phyloP scores from a whole-genome alignment of 495 filamentous ascomycete genomes.

The Entonaema liquescens region DNA sequence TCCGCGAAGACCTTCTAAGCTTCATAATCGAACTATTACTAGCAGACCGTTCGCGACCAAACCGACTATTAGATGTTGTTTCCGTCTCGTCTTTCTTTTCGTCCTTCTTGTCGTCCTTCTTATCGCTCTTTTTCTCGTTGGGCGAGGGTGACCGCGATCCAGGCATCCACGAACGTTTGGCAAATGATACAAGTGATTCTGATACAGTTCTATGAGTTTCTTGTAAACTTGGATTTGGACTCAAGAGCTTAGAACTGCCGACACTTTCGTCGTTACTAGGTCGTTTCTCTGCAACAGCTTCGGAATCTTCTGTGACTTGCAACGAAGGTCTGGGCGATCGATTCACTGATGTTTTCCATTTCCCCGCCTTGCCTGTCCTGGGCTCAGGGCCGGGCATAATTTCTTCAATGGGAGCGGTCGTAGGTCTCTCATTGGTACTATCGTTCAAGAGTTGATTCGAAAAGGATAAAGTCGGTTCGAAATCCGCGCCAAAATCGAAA shows the following conservation, averaged over 20 bases:
- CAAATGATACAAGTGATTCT: constrained; percentile 71
- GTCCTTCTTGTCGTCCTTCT: constrained; percentile 37
- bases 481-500: constrained; percentile 53
- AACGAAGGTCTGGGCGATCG: constrained; percentile 53
- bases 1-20: constrained; percentile 40
- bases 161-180: constrained; percentile 72
- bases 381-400: constrained; percentile 32
- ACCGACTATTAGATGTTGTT: constrained; percentile 19
- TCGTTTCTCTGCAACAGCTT: constrained; percentile 33
- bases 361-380: constrained; percentile 44
- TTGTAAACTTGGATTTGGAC: constrained; percentile 27
- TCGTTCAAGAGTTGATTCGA: constrained; percentile 32
- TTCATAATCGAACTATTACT: constrained; percentile 47
- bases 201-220: constrained; percentile 59
- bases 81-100: constrained; percentile 27
- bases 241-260: constrained; percentile 12
- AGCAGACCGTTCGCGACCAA: constrained; percentile 36
- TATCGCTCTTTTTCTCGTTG: constrained; percentile 42
- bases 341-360: constrained; percentile 52
- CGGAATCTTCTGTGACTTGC: constrained; percentile 37
- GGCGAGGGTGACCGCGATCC: constrained; percentile 71
- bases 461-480: constrained; percentile 50
- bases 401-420: constrained; percentile 27
- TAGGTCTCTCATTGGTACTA: constrained; percentile 39
- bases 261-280: neutral